phyloP scores from a whole-genome alignment of 2,329 filamentous ascomycete genomes.

The Trichophyton mentagrophytes region DNA sequence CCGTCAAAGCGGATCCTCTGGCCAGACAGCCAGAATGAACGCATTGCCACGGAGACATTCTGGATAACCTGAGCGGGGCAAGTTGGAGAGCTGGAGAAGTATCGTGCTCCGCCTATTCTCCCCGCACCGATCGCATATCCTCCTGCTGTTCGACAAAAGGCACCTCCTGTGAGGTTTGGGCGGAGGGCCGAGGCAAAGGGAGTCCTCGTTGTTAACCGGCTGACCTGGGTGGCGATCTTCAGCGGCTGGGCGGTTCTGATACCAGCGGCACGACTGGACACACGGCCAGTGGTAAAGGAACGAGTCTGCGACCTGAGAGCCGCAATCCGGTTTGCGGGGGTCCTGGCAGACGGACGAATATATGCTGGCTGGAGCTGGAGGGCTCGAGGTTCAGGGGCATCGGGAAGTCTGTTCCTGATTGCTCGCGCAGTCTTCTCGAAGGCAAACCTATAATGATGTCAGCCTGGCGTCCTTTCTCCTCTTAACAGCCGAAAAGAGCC shows the following conservation, averaged over 20 bases:
- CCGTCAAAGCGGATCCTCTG: conserved; percentile 83
- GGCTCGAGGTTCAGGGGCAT: conserved; percentile 26
- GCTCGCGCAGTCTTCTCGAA: conserved; percentile 35
- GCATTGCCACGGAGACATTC: conserved; percentile 86
- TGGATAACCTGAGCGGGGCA: conserved; percentile 81
- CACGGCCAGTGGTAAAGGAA: conserved; percentile 47
- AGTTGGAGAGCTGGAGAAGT: conserved; percentile 81
- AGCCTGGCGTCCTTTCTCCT: background rate
- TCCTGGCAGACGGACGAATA: conserved; percentile 43
- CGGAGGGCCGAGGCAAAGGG: conserved; percentile 82
- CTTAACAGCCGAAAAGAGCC: background rate
- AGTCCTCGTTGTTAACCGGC: conserved; percentile 57
- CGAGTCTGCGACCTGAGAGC: conserved; percentile 50
- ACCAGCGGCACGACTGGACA: conserved; percentile 37
- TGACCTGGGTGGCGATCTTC: conserved; percentile 43
- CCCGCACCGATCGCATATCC: conserved; percentile 70
- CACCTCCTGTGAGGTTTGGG: conserved; percentile 81
- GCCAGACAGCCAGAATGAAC: conserved; percentile 84
- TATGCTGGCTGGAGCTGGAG: conserved; percentile 48
- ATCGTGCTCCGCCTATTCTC: conserved; percentile 57
- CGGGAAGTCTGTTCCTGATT: conserved; percentile 32
- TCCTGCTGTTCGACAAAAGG: conserved; percentile 69
- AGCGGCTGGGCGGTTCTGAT: conserved; percentile 45
- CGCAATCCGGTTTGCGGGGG: conserved; percentile 49
- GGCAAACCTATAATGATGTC: conserved; percentile 28